phyloP scores from a whole-genome alignment of 2,329 filamentous ascomycete species.

The Elsinoe arachidis region DNA sequence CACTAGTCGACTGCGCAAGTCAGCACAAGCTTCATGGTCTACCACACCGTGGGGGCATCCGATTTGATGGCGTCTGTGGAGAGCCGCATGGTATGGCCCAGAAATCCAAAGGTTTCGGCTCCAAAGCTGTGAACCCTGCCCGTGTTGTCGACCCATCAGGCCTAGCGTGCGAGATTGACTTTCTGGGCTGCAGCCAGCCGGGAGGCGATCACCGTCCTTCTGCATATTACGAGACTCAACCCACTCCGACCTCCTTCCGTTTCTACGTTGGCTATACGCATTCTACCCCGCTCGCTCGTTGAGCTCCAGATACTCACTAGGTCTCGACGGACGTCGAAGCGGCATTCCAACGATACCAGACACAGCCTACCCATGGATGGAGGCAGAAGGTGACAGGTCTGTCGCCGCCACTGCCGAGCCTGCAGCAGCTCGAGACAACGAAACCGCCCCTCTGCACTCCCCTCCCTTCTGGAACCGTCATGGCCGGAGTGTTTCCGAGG shows the following conservation, averaged over 20 bases:
- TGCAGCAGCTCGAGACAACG: conserved; percentile 7
- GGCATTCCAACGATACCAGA: conserved; percentile 7
- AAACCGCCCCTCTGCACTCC: conserved; percentile 14
- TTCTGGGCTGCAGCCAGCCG: conserved; percentile 4
- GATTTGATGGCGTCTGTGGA: not conserved
- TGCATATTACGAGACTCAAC: conserved; percentile 11
- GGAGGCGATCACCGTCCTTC: not conserved
- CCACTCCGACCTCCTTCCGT: conserved; percentile 8
- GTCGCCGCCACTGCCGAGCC: conserved; percentile 6
- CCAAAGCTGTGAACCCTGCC: conserved; percentile 1
- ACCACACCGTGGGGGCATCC: not conserved
- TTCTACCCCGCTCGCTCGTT: not conserved
- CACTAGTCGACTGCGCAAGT: not conserved
- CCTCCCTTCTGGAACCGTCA: conserved; percentile 40
- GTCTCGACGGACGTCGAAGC: conserved; percentile 3
- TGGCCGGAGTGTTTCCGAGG: conserved; percentile 29
- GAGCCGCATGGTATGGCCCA: conserved; percentile 9
- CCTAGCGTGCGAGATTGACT: conserved; percentile 3
- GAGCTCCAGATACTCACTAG: not conserved
- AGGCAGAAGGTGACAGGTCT: conserved; percentile 3
- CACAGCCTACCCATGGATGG: conserved; percentile 10
- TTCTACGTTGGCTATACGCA: not conserved
- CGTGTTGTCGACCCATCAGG: conserved; percentile 1
- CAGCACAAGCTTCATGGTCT: conserved; percentile 8
- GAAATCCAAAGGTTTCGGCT: not conserved